These are phyloP conservation scores for Microcos paniculata DNA, from an alignment of 345 rosid species.

Conservation along the genomic window DNA sequence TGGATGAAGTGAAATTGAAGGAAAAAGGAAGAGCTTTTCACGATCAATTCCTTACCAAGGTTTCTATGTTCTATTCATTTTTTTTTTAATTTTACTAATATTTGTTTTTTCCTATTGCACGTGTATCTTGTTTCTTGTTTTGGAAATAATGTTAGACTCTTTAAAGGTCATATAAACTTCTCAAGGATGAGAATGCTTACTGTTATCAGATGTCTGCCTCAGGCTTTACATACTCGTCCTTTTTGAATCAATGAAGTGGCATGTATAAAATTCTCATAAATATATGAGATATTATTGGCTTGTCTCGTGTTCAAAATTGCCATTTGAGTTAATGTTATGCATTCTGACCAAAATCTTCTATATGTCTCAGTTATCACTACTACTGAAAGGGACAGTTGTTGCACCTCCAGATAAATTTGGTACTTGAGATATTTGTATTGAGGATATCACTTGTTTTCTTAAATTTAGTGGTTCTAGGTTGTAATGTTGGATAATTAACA, in stretches of 20 bases:
- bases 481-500: background rate
- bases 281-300: background rate
- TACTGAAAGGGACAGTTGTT: slow-evolving; percentile 91
- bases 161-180: background rate
- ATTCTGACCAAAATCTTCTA: slow-evolving; percentile 30
- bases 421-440: slow-evolving; percentile 24
- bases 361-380: slow-evolving; percentile 65
- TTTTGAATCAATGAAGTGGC: background rate
- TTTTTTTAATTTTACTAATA: no score
- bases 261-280: background rate
- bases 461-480: slow-evolving; percentile 15
- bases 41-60: slow-evolving; percentile 90
- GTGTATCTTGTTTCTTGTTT: background rate
- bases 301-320: background rate
- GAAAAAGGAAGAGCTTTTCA: slow-evolving; percentile 87
- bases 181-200: background rate
- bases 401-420: slow-evolving; percentile 99
- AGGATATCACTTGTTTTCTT: slow-evolving; percentile 11
- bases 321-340: slow-evolving; percentile 11
- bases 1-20: slow-evolving; percentile 87
- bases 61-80: slow-evolving; percentile 21
- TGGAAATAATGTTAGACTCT: background rate
- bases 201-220: background rate
- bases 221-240: background rate
- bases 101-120: background rate